A percentile compares a stretch with the other conserved stretches of the same genome.
These are phyloP conservation scores for Podospora pseudopauciseta DNA, from an alignment of 495 filamentous ascomycete genomes.

Conservation along the genomic window DNA sequence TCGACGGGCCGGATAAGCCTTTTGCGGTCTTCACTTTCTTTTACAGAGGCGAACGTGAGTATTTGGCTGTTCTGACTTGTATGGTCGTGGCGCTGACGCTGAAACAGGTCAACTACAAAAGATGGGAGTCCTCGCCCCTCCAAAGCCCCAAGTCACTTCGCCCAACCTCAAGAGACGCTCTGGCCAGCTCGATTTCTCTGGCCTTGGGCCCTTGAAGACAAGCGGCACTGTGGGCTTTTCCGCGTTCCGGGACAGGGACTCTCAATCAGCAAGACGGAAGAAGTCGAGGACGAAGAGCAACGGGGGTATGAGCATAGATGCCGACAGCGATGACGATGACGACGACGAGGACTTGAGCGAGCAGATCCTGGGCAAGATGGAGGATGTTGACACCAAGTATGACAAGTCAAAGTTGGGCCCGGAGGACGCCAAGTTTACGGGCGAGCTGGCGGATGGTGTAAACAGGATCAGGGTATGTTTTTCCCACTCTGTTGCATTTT, in stretches of 20 bases:
- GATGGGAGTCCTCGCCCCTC: constrained; percentile 75
- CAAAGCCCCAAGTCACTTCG: constrained; percentile 57
- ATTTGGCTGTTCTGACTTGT: not conserved
- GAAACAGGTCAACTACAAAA: constrained; percentile 80
- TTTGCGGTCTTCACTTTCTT: constrained; percentile 98
- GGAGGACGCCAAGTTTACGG: constrained; percentile 79
- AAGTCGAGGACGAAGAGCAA: constrained; percentile 59
- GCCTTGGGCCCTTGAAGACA: constrained; percentile 77
- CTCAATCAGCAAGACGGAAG: constrained; percentile 44
- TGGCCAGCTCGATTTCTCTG: constrained; percentile 74
- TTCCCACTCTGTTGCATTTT: not conserved
- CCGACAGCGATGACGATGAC: constrained; percentile 64
- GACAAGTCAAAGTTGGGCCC: constrained; percentile 53
- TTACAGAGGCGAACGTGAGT: constrained; percentile 90
- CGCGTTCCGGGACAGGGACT: constrained; percentile 72
- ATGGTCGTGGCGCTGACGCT: constrained; percentile 12
- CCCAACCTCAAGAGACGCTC: constrained; percentile 67
- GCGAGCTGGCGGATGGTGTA: constrained; percentile 86
- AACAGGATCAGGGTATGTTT: constrained; percentile 81
- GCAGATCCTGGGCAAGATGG: constrained; percentile 59
- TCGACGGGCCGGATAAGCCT: constrained; percentile 90
- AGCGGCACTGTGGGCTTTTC: constrained; percentile 85
- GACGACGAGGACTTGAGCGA: constrained; percentile 73
- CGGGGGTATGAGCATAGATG: constrained; percentile 44
- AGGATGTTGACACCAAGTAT: constrained; percentile 72